phyloP scores from a whole-genome alignment of 108 stramenopile genomes.

The Cyclotella distinguenda region DNA sequence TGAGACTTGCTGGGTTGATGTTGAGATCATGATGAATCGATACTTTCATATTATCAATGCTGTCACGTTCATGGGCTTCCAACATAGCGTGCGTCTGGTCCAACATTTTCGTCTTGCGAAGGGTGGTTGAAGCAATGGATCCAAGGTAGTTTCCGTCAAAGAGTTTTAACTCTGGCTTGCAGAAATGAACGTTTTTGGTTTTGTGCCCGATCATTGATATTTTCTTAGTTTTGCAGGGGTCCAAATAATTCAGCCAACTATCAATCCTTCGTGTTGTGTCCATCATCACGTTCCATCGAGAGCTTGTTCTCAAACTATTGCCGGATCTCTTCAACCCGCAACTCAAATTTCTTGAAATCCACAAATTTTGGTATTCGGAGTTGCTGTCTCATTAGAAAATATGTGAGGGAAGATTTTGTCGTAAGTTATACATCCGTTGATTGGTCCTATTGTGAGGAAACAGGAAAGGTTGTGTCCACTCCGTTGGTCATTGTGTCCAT shows the following conservation, averaged over 20 bases:
- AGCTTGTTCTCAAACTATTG: constrained; percentile 1
- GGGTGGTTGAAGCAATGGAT: neutral
- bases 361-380: constrained; percentile 9
- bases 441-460: no score
- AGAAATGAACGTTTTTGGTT: no score
- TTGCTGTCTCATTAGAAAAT: neutral
- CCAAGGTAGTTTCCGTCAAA: constrained; percentile 6
- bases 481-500: no score
- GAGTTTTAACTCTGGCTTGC: neutral
- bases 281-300: neutral
- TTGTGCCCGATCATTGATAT: neutral
- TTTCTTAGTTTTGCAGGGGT: no score
- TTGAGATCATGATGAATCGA: neutral
- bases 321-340: constrained; percentile 38
- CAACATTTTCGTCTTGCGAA: neutral
- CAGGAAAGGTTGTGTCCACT: no score
- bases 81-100: constrained; percentile 22
- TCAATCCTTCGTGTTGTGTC: neutral
- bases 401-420: no score
- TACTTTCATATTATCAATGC: neutral
- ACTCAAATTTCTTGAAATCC: constrained; percentile 31
- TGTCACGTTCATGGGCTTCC: neutral
- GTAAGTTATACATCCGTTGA: no score
- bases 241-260: constrained; percentile 18
- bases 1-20: neutral